These are phyloP conservation scores for Melastoma candidum DNA, from an alignment of 441 rosid species.

Conservation along the genomic window DNA sequence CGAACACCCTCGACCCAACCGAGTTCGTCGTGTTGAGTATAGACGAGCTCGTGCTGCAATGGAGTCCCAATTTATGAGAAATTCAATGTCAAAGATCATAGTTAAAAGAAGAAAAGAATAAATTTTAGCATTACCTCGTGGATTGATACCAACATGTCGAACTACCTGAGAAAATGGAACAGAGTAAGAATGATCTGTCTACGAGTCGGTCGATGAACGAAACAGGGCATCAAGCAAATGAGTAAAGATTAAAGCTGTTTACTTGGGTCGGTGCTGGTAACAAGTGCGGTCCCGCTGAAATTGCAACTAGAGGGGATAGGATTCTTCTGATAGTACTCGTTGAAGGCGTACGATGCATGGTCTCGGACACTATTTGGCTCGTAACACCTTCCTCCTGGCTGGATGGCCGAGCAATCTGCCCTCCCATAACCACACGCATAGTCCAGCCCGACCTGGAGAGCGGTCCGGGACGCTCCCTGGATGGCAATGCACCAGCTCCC, in stretches of 20 bases:
- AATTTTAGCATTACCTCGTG: slow-evolving; percentile 43
- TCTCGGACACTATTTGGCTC: slow-evolving; percentile 36
- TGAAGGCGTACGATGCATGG: slow-evolving; percentile 60
- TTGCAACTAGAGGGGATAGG: slow-evolving; percentile 79
- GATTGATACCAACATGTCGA: slow-evolving; percentile 70
- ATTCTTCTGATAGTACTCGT: slow-evolving; percentile 53
- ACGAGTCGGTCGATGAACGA: background rate
- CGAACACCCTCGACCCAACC: slow-evolving; percentile 64
- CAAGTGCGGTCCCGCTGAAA: slow-evolving; percentile 73
- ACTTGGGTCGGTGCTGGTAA: slow-evolving; percentile 79
- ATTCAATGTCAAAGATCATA: background rate
- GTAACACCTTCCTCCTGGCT: slow-evolving; percentile 44
- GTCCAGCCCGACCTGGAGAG: slow-evolving; percentile 53
- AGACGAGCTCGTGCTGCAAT: slow-evolving; percentile 71
- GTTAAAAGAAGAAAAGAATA: background rate
- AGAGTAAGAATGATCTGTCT: background rate
- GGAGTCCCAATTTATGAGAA: background rate
- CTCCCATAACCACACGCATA: slow-evolving; percentile 55
- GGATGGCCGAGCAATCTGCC: slow-evolving; percentile 49
- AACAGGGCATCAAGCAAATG: background rate
- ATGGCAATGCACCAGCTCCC: slow-evolving; percentile 69
- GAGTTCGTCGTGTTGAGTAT: slow-evolving; percentile 70
- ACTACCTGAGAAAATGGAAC: slow-evolving; percentile 39
- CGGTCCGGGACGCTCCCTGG: slow-evolving; percentile 33
- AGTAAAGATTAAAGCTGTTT: slow-evolving; percentile 15